Evolutionary conservation across 331 rosid genomes (phyloP), one percentile per base, ranked within the genome.

Genomic region (Erythrophleum ivorense): DNA sequence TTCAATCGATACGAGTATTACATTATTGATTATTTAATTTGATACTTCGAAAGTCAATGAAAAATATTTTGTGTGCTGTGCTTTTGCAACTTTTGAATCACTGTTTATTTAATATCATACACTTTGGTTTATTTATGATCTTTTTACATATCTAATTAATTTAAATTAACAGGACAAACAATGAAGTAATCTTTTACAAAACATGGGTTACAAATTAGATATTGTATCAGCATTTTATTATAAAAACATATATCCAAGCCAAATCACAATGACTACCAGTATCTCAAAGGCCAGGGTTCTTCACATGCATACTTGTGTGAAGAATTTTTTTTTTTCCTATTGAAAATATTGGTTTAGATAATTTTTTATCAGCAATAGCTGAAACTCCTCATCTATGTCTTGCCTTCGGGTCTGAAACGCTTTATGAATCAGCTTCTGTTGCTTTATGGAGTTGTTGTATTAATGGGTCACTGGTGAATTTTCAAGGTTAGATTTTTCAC

Each of bases 401-500:
- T 43, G n/a, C 59, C 80, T 86, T 75, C 89, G 91, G 92, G 76
- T 81, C 86, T 16, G 64, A 77, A 54, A 60, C 58, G 12, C 64
- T 77, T 45, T 60, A 21, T 41, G 65, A 59, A 80, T 80, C 81
- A 63, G 84, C 80, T 55, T n/a, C 79, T 50, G 49, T 50, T 48
- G 18, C 73, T 8, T 84, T 82, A 31, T 55, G 41, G 59, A 71
- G 78, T 76, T 82, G 75, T 40, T 49, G 52, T 48, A 15, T 5
- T 34, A 68, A 15, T 74, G 84, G 82, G 54, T 73, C 84, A 70
- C 68, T 59, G 52, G 70, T 80, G 70, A 79, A 75, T 31, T 86
- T 87, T 86, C 98, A 89, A 86, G 97, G 94, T 90, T 63, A 73
- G 86, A 48, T 67, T 79, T 69, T 50, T 15, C 31, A 10, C 11